phyloP scores from a whole-genome alignment of 176 grass and related monocot species.

The Lolium perenne region DNA sequence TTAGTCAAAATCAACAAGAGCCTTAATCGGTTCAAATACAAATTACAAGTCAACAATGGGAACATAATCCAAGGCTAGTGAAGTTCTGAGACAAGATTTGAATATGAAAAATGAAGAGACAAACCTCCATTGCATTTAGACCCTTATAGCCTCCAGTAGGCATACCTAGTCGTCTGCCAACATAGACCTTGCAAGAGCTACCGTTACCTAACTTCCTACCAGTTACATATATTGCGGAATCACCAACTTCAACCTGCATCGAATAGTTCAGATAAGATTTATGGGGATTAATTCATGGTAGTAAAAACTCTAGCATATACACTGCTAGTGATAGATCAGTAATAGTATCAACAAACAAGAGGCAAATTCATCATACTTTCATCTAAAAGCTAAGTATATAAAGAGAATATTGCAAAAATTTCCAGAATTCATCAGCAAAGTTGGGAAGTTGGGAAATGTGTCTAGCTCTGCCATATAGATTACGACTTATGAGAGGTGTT shows the following conservation, averaged over 20 bases:
- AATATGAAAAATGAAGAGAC: not conserved
- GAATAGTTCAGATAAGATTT: not conserved
- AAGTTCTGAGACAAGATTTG: conserved; percentile 6
- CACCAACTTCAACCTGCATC: conserved; percentile 84
- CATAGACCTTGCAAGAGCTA: conserved; percentile 84
- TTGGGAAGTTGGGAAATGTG: not conserved
- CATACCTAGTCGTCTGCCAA: conserved; percentile 69
- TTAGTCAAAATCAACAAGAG: too few species aligned
- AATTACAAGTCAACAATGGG: not conserved
- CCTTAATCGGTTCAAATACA: too few species aligned
- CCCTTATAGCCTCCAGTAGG: conserved; percentile 60
- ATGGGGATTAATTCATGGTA: not conserved
- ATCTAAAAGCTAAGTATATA: not conserved
- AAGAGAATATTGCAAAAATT: conserved; percentile 11
- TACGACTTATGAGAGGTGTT: not conserved
- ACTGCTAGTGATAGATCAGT: conserved; percentile 37
- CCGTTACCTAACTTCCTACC: conserved; percentile 82
- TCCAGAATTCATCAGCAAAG: not conserved
- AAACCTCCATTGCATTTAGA: conserved; percentile 79
- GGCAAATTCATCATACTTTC: not conserved
- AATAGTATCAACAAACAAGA: not conserved
- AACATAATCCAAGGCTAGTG: not conserved
- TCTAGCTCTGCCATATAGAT: not conserved
- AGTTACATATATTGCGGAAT: conserved; percentile 71
- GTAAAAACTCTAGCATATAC: not conserved